phyloP scores from a whole-genome alignment of 768 basidiomycete genomes.

The Agrocybe chaxingu region DNA sequence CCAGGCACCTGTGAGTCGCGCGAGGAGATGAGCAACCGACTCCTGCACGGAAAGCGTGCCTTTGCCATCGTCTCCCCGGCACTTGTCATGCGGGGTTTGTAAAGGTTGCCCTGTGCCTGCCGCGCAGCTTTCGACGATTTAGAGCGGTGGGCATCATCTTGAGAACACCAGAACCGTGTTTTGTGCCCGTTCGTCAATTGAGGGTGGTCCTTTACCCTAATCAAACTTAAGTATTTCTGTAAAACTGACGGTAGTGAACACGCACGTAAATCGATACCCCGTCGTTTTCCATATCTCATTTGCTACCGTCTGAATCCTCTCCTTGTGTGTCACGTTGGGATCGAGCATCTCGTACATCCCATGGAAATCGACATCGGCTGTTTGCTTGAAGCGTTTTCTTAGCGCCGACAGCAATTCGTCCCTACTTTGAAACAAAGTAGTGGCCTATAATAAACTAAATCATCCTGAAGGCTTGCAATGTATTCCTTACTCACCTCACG shows the following conservation, averaged over 20 bases:
- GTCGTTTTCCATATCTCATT: constrained; percentile 47
- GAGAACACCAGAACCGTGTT: constrained; percentile 49
- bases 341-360: constrained; percentile 34
- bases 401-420: constrained; percentile 31
- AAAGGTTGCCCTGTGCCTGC: constrained; percentile 20
- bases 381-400: constrained; percentile 27
- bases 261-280: constrained; percentile 50
- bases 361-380: constrained; percentile 37
- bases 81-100: constrained; percentile 33
- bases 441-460: constrained; percentile 18
- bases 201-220: constrained; percentile 49
- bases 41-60: constrained; percentile 40
- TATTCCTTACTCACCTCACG: constrained; percentile 18
- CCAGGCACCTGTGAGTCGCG: constrained; percentile 27
- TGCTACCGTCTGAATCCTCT: constrained; percentile 36
- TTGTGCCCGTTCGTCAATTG: constrained; percentile 44
- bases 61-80: constrained; percentile 38
- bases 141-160: constrained; percentile 42
- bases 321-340: constrained; percentile 31
- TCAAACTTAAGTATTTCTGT: not conserved
- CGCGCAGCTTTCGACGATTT: constrained; percentile 32
- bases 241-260: constrained; percentile 3
- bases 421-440: constrained; percentile 25
- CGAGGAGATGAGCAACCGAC: constrained; percentile 44
- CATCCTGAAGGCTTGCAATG: constrained; percentile 1